These are phyloP conservation scores for Penicillium alfredii DNA, from an alignment of 495 filamentous ascomycete genomes.

Conservation along the genomic window DNA sequence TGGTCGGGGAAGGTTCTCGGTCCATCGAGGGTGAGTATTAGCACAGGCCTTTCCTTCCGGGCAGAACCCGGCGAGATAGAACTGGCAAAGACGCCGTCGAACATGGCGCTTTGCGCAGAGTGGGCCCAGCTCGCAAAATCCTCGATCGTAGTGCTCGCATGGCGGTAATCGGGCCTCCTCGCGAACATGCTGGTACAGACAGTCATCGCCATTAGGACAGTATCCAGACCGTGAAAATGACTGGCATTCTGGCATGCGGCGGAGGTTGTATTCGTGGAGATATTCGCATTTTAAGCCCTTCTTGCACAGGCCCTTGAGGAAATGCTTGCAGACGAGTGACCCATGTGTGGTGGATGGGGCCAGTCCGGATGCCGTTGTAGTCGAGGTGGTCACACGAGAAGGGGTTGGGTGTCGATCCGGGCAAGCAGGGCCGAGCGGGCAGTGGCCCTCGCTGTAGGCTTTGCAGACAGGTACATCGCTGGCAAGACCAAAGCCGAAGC, in stretches of 20 bases:
- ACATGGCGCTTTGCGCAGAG: slow-evolving; percentile 83
- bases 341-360: slow-evolving; percentile 47
- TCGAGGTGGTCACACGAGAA: slow-evolving; percentile 40
- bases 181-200: slow-evolving; percentile 90
- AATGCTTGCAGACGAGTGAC: slow-evolving; percentile 94
- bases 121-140: slow-evolving; percentile 88
- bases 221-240: slow-evolving; percentile 84
- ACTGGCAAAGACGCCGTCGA: slow-evolving; percentile 65
- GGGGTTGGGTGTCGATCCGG: slow-evolving; percentile 58
- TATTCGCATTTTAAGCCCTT: slow-evolving; percentile 95
- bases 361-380: slow-evolving; percentile 50
- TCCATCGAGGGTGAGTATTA: slow-evolving; percentile 78
- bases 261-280: slow-evolving; percentile 95
- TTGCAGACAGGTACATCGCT: slow-evolving; percentile 75
- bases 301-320: slow-evolving; percentile 94
- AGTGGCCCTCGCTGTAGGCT: slow-evolving; percentile 71
- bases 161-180: slow-evolving; percentile 72
- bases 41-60: slow-evolving; percentile 75
- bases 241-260: slow-evolving; percentile 96
- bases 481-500: slow-evolving; percentile 71
- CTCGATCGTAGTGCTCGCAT: slow-evolving; percentile 92
- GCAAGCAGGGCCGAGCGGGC: slow-evolving; percentile 68
- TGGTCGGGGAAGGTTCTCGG: slow-evolving; percentile 64
- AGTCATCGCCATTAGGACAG: slow-evolving; percentile 95
- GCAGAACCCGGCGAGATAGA: slow-evolving; percentile 91